Percentiles rank a stretch among this genome's conserved stretches.
Evolutionary conservation across 345 rosid species (phyloP).

Genomic region (Acer saccharum): DNA sequence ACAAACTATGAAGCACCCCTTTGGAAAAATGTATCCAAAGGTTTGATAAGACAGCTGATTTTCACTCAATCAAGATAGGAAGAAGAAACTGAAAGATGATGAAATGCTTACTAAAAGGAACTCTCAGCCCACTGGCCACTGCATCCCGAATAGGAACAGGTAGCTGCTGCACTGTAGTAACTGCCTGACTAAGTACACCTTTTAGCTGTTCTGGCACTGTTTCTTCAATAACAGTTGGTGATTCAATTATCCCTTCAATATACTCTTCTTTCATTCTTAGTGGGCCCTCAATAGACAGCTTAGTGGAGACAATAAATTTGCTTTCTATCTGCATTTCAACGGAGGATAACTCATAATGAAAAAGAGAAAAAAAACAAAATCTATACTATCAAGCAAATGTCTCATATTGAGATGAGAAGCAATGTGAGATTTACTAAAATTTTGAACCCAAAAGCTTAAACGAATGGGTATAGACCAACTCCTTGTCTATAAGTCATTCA

Average conservation of each 20-base stretch:
- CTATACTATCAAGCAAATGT: not conserved
- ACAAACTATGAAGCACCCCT: not conserved
- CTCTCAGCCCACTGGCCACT: conserved; percentile 61
- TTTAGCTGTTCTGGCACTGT: conserved; percentile 81
- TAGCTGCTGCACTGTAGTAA: conserved; percentile 67
- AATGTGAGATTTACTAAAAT: not conserved
- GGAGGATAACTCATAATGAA: not conserved
- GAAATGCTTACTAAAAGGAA: conserved; percentile 77
- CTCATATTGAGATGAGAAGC: not conserved
- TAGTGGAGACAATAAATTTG: conserved; percentile 60
- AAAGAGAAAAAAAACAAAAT: not conserved
- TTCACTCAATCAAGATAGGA: not conserved
- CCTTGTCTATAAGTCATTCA: not conserved
- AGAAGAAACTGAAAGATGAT: not conserved
- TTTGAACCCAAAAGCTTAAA: conserved; percentile 3
- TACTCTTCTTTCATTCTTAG: conserved; percentile 87
- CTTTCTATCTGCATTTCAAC: conserved; percentile 73
- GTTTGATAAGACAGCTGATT: not conserved
- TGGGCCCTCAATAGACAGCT: conserved; percentile 92
- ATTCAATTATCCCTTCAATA: conserved; percentile 73
- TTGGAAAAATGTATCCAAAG: not conserved
- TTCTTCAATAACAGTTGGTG: conserved; percentile 82
- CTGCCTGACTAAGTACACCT: conserved; percentile 75
- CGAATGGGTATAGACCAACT: not conserved
- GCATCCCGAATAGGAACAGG: conserved; percentile 75